Evolutionary conservation across 2,329 filamentous ascomycete species (phyloP).

Genomic region (Claviceps fusiformis): DNA sequence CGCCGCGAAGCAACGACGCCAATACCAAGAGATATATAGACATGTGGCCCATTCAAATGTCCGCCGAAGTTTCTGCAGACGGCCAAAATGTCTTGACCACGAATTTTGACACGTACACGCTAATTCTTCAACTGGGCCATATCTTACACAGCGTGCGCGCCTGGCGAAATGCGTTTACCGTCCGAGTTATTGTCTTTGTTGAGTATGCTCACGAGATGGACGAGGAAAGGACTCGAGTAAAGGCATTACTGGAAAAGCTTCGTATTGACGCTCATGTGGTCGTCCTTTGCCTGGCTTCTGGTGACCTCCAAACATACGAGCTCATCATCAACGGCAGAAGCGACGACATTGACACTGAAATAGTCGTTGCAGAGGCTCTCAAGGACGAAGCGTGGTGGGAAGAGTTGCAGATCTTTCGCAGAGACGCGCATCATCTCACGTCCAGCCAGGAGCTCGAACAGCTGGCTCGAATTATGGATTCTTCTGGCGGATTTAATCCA

Average conservation of each 20-base stretch:
- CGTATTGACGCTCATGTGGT: slow-evolving; percentile 67
- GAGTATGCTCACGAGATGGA: slow-evolving; percentile 77
- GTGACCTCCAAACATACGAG: slow-evolving; percentile 59
- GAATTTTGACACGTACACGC: slow-evolving; percentile 78
- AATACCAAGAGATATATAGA: slow-evolving; percentile 70
- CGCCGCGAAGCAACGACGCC: slow-evolving; percentile 44
- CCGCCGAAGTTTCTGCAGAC: slow-evolving; percentile 61
- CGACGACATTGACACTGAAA: slow-evolving; percentile 39
- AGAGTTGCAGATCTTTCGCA: slow-evolving; percentile 48
- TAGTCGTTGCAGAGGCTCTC: slow-evolving; percentile 51
- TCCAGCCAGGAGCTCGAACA: slow-evolving; percentile 30
- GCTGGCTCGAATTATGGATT: slow-evolving; percentile 29
- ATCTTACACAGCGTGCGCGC: slow-evolving; percentile 70
- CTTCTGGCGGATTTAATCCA: slow-evolving; percentile 29
- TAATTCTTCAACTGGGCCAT: slow-evolving; percentile 78
- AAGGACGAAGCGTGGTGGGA: slow-evolving; percentile 73
- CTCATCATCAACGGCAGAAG: slow-evolving; percentile 60
- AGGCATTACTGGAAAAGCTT: slow-evolving; percentile 63
- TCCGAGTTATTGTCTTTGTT: slow-evolving; percentile 76
- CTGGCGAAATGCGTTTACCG: slow-evolving; percentile 59
- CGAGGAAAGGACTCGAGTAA: slow-evolving; percentile 61
- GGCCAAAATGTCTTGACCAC: slow-evolving; percentile 61
- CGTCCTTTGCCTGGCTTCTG: slow-evolving; percentile 71
- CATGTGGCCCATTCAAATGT: slow-evolving; percentile 90
- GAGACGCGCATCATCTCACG: slow-evolving; percentile 23